Evolutionary conservation across 768 basidiomycete species (phyloP).

Genomic region (Polyporus arcularius): DNA sequence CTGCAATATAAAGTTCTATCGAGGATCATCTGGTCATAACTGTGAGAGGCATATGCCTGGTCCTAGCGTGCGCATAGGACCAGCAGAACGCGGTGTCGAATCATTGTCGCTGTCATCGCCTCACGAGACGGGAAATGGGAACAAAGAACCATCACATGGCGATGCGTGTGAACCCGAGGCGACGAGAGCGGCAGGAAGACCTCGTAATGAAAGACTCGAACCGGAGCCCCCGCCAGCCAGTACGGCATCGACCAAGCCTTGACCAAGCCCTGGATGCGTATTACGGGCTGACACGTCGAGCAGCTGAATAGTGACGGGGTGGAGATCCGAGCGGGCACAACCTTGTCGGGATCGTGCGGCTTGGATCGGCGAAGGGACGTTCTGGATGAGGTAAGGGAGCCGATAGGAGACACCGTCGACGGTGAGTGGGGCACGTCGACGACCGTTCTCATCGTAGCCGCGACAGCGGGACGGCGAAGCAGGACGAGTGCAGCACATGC

Average conservation of each 20-base stretch:
- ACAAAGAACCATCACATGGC: constrained; percentile 9
- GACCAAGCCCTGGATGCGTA: background rate
- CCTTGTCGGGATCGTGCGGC: background rate
- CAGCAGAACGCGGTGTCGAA: background rate
- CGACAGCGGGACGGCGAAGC: constrained; percentile 3
- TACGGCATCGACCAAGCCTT: constrained; percentile 2
- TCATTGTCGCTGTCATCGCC: constrained; percentile 9
- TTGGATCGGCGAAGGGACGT: background rate
- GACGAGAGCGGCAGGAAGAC: constrained; percentile 1
- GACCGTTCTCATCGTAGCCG: background rate
- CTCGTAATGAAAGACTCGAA: constrained; percentile 1
- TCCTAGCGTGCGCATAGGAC: background rate
- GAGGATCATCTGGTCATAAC: constrained; percentile 1
- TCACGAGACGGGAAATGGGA: constrained; percentile 5
- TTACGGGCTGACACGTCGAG: background rate
- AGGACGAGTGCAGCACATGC: constrained; percentile 7
- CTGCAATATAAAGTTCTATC: background rate
- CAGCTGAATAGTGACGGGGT: background rate
- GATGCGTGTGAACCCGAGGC: constrained; percentile 3
- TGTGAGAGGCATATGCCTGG: background rate
- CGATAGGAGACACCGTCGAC: background rate
- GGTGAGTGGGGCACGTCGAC: background rate
- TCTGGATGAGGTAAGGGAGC: background rate
- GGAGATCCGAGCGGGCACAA: constrained; percentile 5
- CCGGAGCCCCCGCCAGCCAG: background rate